A percentile compares a stretch with the other conserved stretches of the same genome.
Conservation (phyloP, 2,329 filamentous ascomycete genomes). For the Domatiomyces catenatus region DNA sequence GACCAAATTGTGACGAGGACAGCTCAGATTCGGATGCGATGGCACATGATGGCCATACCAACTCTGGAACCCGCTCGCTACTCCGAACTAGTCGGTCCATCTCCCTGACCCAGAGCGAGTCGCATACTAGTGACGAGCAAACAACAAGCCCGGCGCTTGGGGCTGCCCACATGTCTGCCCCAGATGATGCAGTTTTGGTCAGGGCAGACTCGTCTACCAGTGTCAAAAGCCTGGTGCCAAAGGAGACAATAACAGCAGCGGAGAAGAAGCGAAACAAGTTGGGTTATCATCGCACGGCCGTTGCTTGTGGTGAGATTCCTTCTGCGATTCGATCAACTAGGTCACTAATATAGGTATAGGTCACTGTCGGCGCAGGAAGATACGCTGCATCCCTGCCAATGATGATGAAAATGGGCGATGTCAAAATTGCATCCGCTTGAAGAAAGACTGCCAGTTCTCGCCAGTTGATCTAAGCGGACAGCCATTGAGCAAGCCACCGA, state of each 20-base stretch:
- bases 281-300: constrained; percentile 86
- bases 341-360: constrained; percentile 36
- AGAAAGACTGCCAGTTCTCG: constrained; percentile 86
- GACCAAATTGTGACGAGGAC: not conserved
- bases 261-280: constrained; percentile 76
- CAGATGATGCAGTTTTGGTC: not conserved
- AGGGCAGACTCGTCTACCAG: constrained; percentile 29
- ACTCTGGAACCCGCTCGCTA: not conserved
- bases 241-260: constrained; percentile 26
- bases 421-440: constrained; percentile 81
- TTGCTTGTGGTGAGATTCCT: constrained; percentile 72
- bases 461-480: constrained; percentile 58
- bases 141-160: not conserved
- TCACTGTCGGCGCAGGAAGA: constrained; percentile 85
- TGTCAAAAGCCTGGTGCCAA: constrained; percentile 27
- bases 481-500: not conserved
- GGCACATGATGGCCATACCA: not conserved
- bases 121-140: not conserved
- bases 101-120: not conserved
- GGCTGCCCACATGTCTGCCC: not conserved
- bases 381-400: constrained; percentile 66
- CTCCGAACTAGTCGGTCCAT: not conserved
- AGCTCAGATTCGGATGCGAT: not conserved
- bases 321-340: not conserved
- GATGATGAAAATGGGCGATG: constrained; percentile 64